Evolutionary conservation across 2,329 filamentous ascomycete genomes (phyloP), one percentile per base, ranked within the genome.

Genomic region (Coniella lustricola): DNA sequence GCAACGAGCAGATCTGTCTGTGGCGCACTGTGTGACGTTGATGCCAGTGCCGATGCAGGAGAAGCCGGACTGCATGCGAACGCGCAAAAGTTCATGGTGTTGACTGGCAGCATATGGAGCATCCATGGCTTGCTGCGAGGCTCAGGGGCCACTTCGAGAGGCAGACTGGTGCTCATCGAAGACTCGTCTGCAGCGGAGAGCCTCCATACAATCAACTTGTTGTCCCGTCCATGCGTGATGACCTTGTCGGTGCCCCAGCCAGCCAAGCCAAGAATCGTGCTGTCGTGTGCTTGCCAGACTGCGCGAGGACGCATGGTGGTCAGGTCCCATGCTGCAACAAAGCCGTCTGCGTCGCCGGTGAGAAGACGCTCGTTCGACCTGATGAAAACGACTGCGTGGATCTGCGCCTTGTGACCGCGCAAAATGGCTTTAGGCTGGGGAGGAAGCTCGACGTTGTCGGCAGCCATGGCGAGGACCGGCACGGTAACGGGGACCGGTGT

Each of bases 11-110:
- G 70, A 49, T 73, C 70, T 8, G 68, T 60, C 13, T 41, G 38
- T 8, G 16, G n/a, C 4, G 38, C 8, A 9, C 13, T 47, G 3
- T 13, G 7, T 25, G 59, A 20, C 53, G 10, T 59, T 45, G 33
- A 53, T 25, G 51, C 46, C 16, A 47, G 53, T 22, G 55, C 45
- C 13, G 46, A 25, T 8, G 55, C 53, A 7, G 64, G 57, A 7
- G 52, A 51, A 37, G 67, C 62, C 51, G 71, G 51, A 61, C 83
- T 84, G 53, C 76, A 74, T 2, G 85, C 76, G 63, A 95, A 95
- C 2, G 85, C 77, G 63, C 93, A 98, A 63, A 97, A 98, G 62
- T 97, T 98, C 69, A 97, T 79, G 1, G 91, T 89, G 61, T 96
- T 96, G 37, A 97, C 89, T 4, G 86, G 75, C 4, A 98, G 70